Percentiles rank a stretch among this genome's conserved stretches.
Evolutionary conservation across 257 asterid genomes (phyloP).

Genomic region (Anisodus tanguticus): DNA sequence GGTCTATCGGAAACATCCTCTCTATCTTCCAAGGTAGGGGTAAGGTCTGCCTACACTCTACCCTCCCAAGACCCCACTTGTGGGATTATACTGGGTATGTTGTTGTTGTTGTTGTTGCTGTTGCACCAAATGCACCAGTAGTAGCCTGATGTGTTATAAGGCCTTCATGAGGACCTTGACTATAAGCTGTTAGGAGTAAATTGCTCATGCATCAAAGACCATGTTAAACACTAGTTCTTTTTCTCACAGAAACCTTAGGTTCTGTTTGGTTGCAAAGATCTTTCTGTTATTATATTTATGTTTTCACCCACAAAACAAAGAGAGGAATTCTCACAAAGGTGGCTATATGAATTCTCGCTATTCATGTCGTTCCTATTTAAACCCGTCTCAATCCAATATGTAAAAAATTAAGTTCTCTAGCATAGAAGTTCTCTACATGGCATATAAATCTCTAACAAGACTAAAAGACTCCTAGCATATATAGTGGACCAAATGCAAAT

Average conservation of each 20-base stretch:
- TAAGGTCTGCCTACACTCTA: no score
- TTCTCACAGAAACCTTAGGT: not conserved
- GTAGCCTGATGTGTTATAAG: not conserved
- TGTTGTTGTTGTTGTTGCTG: no score
- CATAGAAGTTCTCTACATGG: not conserved
- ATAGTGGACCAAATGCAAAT: slow-evolving; percentile 12
- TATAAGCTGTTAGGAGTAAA: not conserved
- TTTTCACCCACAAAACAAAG: not conserved
- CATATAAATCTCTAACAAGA: not conserved
- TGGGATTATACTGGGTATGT: no score
- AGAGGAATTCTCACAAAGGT: not conserved
- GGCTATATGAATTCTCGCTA: not conserved
- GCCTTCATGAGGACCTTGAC: not conserved
- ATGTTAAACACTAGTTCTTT: not conserved
- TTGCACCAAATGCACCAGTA: not conserved
- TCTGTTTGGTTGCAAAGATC: not conserved
- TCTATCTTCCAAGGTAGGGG: no score
- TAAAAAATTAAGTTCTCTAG: not conserved
- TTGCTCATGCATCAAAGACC: not conserved
- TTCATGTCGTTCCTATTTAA: not conserved
- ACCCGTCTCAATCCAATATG: not conserved
- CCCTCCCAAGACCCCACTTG: no score
- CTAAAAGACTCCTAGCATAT: not conserved
- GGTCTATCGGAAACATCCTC: no score
- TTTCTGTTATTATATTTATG: not conserved